Evolutionary conservation across 1,284 basidiomycete genomes (phyloP).

Genomic region (Caloboletus firmus): DNA sequence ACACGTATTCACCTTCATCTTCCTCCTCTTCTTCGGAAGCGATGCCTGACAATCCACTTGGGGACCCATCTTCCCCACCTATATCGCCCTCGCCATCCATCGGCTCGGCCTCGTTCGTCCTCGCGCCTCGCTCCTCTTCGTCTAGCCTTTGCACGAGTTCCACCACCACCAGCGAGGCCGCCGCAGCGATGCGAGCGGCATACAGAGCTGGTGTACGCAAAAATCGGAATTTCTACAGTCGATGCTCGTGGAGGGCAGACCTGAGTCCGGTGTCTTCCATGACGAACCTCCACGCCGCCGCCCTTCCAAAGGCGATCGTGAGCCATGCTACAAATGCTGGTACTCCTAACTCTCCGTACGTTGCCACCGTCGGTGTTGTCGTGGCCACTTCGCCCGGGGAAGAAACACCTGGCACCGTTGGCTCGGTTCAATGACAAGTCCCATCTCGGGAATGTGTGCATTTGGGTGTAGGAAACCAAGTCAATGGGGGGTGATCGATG

Average conservation of each 20-base stretch:
- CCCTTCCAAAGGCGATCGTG: constrained; percentile 20
- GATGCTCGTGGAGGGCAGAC: constrained; percentile 52
- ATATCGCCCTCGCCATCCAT: constrained; percentile 34
- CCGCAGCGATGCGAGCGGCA: constrained; percentile 55
- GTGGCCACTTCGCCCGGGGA: constrained; percentile 7
- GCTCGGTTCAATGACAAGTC: constrained; percentile 20
- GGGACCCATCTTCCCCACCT: constrained; percentile 31
- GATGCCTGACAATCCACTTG: constrained; percentile 21
- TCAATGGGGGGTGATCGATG: no score
- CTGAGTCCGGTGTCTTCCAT: constrained; percentile 27
- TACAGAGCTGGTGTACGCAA: constrained; percentile 56
- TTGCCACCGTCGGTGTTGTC: constrained; percentile 6
- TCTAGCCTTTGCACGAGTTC: constrained; percentile 32
- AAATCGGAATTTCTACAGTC: constrained; percentile 53
- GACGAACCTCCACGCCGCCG: constrained; percentile 15
- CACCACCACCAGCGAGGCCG: constrained; percentile 34
- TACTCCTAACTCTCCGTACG: constrained; percentile 4
- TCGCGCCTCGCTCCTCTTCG: constrained; percentile 32
- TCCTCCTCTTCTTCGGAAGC: constrained; percentile 34
- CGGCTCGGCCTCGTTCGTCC: constrained; percentile 29
- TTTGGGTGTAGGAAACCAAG: not conserved
- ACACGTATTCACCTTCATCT: constrained; percentile 27
- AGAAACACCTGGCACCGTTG: constrained; percentile 3
- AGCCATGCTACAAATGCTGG: constrained; percentile 7
- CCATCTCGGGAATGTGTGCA: not conserved